These are phyloP conservation scores for Apiospora aurea DNA, from an alignment of 2,329 filamentous ascomycete genomes.

Conservation along the genomic window DNA sequence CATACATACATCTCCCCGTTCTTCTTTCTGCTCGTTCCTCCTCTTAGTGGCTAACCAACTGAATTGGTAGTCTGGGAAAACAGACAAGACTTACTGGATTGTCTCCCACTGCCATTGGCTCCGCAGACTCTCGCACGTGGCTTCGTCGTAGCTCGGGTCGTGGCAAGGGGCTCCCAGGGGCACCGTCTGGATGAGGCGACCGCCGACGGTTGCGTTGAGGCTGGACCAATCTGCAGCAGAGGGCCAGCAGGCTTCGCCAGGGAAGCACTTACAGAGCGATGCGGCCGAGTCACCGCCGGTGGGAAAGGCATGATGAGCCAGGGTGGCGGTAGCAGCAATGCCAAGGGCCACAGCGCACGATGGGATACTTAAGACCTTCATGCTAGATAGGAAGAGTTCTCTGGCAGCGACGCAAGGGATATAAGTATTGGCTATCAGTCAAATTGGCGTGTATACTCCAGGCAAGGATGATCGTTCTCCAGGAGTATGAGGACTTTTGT, in stretches of 20 bases:
- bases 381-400: not conserved
- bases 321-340: not conserved
- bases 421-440: too few species aligned
- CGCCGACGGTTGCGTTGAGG: constrained; percentile 30
- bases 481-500: too few species aligned
- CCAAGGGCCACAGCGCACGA: not conserved
- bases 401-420: not conserved
- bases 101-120: constrained; percentile 21
- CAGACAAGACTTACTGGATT: constrained; percentile 19
- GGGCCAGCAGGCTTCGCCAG: constrained; percentile 26
- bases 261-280: constrained; percentile 18
- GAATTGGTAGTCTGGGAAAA: too few species aligned
- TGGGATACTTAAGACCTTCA: not conserved
- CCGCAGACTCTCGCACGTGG: constrained; percentile 29
- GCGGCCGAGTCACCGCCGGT: not conserved
- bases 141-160: constrained; percentile 31
- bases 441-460: too few species aligned
- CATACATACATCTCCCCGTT: too few species aligned
- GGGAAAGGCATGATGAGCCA: not conserved
- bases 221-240: not conserved
- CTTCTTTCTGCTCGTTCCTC: too few species aligned
- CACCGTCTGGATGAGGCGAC: constrained; percentile 34
- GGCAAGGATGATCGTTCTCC: too few species aligned
- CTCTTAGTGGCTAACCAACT: too few species aligned
- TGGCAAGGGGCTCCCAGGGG: constrained; percentile 37